Evolutionary conservation across 208 protist species (phyloP).

Genomic region (Leishmania mexicana): DNA sequence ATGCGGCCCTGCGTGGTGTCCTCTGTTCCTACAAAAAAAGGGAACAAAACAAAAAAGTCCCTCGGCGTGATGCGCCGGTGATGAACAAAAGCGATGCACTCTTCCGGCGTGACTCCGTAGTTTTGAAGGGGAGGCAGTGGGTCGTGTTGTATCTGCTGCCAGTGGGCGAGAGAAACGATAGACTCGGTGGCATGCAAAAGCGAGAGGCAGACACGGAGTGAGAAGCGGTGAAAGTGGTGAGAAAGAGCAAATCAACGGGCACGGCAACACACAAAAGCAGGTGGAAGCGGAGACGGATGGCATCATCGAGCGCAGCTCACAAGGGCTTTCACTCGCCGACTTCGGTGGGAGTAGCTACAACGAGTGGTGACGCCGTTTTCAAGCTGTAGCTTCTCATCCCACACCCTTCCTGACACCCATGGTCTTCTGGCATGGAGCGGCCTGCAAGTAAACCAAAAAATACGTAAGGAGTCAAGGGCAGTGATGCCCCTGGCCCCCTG

Average conservation of each 20-base stretch:
- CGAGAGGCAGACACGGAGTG: background rate
- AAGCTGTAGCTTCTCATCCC: background rate
- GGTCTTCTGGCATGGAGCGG: background rate
- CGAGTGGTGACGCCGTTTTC: background rate
- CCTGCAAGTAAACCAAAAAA: background rate
- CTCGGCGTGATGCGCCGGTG: background rate
- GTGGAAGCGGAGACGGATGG: background rate
- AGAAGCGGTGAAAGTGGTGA: background rate
- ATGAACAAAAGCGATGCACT: background rate
- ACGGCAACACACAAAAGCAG: background rate
- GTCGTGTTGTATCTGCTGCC: background rate
- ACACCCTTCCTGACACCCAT: background rate
- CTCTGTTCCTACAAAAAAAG: background rate
- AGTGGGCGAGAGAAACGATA: too few relatives aligned
- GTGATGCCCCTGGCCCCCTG: background rate
- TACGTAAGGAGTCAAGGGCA: background rate
- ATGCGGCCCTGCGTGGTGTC: background rate
- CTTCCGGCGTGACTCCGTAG: background rate
- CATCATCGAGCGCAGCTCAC: background rate
- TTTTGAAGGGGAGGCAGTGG: background rate
- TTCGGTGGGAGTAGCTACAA: background rate
- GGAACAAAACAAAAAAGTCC: background rate
- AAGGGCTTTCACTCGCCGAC: background rate
- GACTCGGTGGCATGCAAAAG: background rate
- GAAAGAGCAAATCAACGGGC: background rate